Evolutionary conservation across 192 early-diverging fungal genomes (phyloP).

Genomic region (Rhizophagus prolifer): DNA sequence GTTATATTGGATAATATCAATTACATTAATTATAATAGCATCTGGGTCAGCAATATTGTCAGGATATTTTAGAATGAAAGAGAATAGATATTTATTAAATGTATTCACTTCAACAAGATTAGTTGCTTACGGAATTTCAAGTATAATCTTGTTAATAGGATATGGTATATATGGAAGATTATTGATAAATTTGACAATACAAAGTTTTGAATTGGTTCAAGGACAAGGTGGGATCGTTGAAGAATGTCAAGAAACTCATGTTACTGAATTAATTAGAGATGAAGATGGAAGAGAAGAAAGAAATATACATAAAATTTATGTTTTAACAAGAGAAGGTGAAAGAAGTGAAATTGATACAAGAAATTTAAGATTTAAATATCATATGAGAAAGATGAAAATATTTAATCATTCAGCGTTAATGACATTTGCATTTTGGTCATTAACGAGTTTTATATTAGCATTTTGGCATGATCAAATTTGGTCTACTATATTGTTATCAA

Average conservation of each 20-base stretch:
- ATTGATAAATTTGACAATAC: neutral
- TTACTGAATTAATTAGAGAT: neutral
- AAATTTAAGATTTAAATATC: constrained; percentile 12
- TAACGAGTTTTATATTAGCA: neutral
- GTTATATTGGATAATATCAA: neutral
- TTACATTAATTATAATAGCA: neutral
- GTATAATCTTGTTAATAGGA: neutral
- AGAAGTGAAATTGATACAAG: neutral
- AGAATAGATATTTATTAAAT: neutral
- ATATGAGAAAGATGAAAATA: neutral
- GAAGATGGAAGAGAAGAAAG: neutral
- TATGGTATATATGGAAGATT: constrained; percentile 20
- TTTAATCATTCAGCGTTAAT: neutral
- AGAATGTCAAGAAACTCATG: neutral
- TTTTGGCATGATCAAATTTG: constrained; percentile 6
- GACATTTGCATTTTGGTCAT: neutral
- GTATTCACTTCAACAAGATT: neutral
- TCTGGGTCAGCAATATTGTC: neutral
- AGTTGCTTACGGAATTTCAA: neutral
- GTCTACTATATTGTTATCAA: neutral
- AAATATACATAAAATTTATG: neutral
- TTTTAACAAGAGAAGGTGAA: neutral
- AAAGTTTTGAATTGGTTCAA: constrained; percentile 13
- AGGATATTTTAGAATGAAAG: constrained; percentile 5
- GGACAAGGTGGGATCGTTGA: constrained; percentile 8